Evolutionary conservation across 2,329 filamentous ascomycete species (phyloP).

Genomic region (Microcera coccophila): DNA sequence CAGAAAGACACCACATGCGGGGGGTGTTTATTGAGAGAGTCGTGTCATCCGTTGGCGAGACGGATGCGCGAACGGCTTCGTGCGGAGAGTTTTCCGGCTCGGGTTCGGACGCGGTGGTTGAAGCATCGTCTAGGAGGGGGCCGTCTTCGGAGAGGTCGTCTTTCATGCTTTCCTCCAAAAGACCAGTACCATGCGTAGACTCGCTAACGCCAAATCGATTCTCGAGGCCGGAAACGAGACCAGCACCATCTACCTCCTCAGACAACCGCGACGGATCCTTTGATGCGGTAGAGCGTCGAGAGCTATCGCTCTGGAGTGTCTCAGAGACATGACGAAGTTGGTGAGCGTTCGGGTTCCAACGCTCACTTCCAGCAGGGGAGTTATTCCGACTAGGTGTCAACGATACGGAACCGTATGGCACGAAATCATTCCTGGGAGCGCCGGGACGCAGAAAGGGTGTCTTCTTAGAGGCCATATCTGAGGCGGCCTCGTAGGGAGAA

Average conservation of each 20-base stretch:
- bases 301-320: constrained; percentile 31
- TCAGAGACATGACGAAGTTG: constrained; percentile 34
- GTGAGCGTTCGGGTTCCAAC: constrained; percentile 29
- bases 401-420: constrained; percentile 39
- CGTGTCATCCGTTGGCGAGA: constrained; percentile 70
- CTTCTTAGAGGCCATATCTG: constrained; percentile 35
- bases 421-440: constrained; percentile 28
- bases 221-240: constrained; percentile 51
- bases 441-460: constrained; percentile 35
- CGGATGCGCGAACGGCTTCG: constrained; percentile 74
- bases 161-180: constrained; percentile 42
- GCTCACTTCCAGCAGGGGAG: constrained; percentile 35
- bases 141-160: constrained; percentile 37
- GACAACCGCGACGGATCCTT: constrained; percentile 38
- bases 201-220: constrained; percentile 52
- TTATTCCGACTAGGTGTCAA: constrained; percentile 34
- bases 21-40: constrained; percentile 81
- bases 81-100: constrained; percentile 67
- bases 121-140: constrained; percentile 34
- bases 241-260: constrained; percentile 49
- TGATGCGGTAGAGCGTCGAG: constrained; percentile 30
- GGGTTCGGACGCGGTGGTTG: constrained; percentile 42
- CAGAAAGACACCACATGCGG: constrained; percentile 80
- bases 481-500: constrained; percentile 13
- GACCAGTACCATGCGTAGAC: constrained; percentile 42